Evolutionary conservation across 164 flowering plant species (phyloP), one percentile per base, ranked within the genome.

Genomic region (Vitis riparia): DNA sequence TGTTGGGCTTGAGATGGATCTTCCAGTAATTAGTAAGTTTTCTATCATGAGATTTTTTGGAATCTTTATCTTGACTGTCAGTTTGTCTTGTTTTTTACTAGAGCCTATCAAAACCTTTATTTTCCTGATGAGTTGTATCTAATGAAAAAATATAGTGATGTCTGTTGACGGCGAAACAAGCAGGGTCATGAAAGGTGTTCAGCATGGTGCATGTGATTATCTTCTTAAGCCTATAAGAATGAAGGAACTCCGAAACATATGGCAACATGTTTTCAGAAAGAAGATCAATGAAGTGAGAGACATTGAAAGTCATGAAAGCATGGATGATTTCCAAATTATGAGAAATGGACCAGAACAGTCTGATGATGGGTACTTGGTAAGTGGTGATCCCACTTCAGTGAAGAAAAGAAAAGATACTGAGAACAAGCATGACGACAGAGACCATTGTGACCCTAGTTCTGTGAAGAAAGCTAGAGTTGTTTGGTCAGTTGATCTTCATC

Each of bases 101-200:
- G 16, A 67, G 48, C 30, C 23, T 2, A 17, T 37, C 44, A 37
- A 37, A 37, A 37, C 44, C 44, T 37, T 37, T 37, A 37, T 29
- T 30, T 30, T 70, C 23, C 57, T 67, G 55, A 79, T 48, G 1
- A 66, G 19, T 37, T 63, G 19, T 29, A 47, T 51, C 55, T 52
- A 67, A 11, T 76, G 67, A 67, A 66, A 57, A 19, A 67, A 6
- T 61, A 68, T 87, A 95, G 99, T 95, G 98, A 95, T 95, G 99
- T 95, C 99, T 66, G 99, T 93, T 15, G 98, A 95, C 77, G 99
- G 98, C 47, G 99, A 95, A 77, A 93, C 92, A 29, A 93, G 94
- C 77, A 82, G 99, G 70, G 99, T 95, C 17, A 92, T 91, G 99
- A 93, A 90, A 79, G 99, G 99, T 0, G 98, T 95, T 51, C 97